phyloP scores from a whole-genome alignment of 2,329 filamentous ascomycete genomes.

The Aspergillus clavatus region DNA sequence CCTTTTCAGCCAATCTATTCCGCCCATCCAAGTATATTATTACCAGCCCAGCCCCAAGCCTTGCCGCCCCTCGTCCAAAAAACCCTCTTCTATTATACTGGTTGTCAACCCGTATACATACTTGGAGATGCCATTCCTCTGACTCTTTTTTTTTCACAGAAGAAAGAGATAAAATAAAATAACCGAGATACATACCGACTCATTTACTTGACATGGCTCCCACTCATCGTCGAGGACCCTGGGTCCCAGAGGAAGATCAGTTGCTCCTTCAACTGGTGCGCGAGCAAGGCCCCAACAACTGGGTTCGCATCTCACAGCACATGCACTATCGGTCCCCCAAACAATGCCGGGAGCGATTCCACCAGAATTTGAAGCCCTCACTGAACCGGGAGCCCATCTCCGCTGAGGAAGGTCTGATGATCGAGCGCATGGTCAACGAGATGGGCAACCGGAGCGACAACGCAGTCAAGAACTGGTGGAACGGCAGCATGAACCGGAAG shows the following conservation, averaged over 20 bases:
- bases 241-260: constrained; percentile 73
- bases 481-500: constrained; percentile 82
- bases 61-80: not conserved
- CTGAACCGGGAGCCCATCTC: constrained; percentile 71
- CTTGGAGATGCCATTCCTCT: no score
- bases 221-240: constrained; percentile 69
- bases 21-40: constrained; percentile 1
- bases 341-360: constrained; percentile 90
- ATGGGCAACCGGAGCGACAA: constrained; percentile 91
- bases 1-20: constrained; percentile 1
- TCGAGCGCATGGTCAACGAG: constrained; percentile 70
- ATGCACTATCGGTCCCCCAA: constrained; percentile 79
- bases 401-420: constrained; percentile 63
- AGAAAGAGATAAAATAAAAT: no score
- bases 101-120: no score
- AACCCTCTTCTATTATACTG: not conserved
- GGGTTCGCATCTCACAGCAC: constrained; percentile 76
- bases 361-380: constrained; percentile 81
- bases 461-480: constrained; percentile 97
- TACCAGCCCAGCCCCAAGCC: not conserved
- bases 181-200: not conserved
- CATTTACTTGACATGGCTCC: constrained; percentile 34
- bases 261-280: constrained; percentile 66
- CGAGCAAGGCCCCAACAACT: constrained; percentile 73
- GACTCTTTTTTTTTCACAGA: constrained; percentile 1